Evolutionary conservation across 2,329 filamentous ascomycete species (phyloP), one percentile per base, ranked within the genome.

Genomic region (Delphinella strobiligena): DNA sequence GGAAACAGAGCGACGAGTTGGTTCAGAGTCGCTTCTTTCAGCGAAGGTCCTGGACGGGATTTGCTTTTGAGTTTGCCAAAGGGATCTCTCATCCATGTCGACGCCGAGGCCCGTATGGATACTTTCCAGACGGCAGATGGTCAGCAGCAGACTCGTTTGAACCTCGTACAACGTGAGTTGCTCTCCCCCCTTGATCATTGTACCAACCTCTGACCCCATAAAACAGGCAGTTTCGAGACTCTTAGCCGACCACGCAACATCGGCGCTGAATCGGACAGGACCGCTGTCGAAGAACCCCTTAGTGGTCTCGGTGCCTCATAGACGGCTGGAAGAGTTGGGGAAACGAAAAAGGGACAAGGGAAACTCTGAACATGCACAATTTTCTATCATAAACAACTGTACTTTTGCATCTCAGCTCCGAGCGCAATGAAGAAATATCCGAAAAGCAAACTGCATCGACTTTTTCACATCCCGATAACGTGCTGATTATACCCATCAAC

Each of bases 41-140:
- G 66, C 38, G 65, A 84, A 48, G 83, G 81, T 10, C 62, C 72
- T 36, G 69, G 73, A 58, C 78, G 80, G 54, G 83, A 94, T 47
- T 80, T 74, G 54, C 59, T 94, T 51, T 64, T 83, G 55, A 68
- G 63, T 53, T 62, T 95, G 61, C 76, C 77, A 40, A 96, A 95
- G 70, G 89, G 89, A 84, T 94, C 85, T 11, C 67, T 86, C 37
- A 71, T 98, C 46, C 86, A 76, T 54, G 68, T 96, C 36, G 89
- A 96, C 61, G 88, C 82, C 33, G 85, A 95, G 45, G 82, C 80
- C 45, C 66, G 65, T 49, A 77, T 89, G 65, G 70, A 64, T 50
- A 67, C 61, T 33, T 89, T 76, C 57, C 73, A 81, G 49, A 78
- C 82, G 50, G 58, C 67, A 42, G 82, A 91, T 34, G 84, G 84